Percentiles rank a stretch among this genome's conserved stretches.
Evolutionary conservation across 2,329 filamentous ascomycete species (phyloP).

Genomic region (Fusarium pininemorale): DNA sequence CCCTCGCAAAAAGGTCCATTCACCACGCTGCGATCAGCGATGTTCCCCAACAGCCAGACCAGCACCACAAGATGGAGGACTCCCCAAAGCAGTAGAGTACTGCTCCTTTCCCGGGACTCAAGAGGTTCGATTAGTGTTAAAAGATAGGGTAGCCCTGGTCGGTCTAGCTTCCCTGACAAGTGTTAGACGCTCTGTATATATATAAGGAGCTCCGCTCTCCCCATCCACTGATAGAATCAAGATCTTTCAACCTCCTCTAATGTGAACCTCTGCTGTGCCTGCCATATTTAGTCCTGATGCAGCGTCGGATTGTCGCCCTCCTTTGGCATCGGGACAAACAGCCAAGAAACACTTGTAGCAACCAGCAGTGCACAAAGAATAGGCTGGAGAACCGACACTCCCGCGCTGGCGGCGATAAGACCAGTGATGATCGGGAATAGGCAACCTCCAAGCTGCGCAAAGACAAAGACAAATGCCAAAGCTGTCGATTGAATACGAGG

Average conservation of each 20-base stretch:
- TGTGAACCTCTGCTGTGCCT: neutral
- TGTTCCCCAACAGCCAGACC: neutral
- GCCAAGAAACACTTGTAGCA: conserved; percentile 58
- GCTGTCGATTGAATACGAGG: conserved; percentile 48
- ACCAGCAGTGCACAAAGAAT: conserved; percentile 59
- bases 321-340: conserved; percentile 53
- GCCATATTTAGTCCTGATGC: conserved; percentile 39
- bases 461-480: conserved; percentile 62
- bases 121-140: neutral
- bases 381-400: conserved; percentile 61
- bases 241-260: neutral
- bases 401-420: conserved; percentile 55
- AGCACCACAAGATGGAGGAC: neutral
- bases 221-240: neutral
- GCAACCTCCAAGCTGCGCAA: conserved; percentile 64
- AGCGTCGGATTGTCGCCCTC: conserved; percentile 42
- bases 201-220: neutral
- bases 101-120: too few species aligned
- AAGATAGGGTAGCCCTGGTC: neutral
- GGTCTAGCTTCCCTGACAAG: neutral
- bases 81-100: too few species aligned
- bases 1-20: neutral
- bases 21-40: neutral
- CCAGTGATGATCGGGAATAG: conserved; percentile 66
- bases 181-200: neutral